Conservation (phyloP, 1,284 basidiomycete species). For the Cystobasidium sp. region DNA sequence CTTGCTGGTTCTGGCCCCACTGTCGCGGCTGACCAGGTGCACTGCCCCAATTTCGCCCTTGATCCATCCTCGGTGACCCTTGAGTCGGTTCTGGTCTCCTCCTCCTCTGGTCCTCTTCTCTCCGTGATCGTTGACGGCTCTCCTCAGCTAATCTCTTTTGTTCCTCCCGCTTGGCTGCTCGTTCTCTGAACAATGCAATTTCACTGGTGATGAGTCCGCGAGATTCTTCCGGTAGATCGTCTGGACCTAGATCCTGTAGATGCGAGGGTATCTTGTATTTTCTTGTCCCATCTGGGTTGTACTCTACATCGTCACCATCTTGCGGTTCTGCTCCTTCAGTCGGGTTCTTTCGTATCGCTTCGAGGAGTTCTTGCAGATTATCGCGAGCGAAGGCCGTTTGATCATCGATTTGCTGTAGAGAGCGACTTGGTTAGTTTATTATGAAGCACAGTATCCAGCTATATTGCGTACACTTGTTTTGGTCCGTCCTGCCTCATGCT, state of each 20-base stretch:
- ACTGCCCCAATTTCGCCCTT: conserved; percentile 28
- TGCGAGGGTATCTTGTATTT: conserved; percentile 46
- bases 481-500: conserved; percentile 51
- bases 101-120: conserved; percentile 42
- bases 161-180: conserved; percentile 52
- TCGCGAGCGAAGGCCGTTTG: conserved; percentile 39
- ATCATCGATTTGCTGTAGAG: conserved; percentile 32
- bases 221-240: conserved; percentile 54
- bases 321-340: conserved; percentile 3
- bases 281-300: conserved; percentile 39
- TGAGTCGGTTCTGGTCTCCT: conserved; percentile 31
- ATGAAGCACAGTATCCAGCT: not conserved
- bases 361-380: conserved; percentile 28
- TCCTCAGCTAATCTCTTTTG: conserved; percentile 49
- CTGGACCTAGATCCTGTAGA: conserved; percentile 53
- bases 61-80: conserved; percentile 34
- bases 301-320: conserved; percentile 24
- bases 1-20: conserved; percentile 27
- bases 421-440: not conserved
- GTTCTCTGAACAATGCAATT: conserved; percentile 54
- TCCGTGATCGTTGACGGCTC: conserved; percentile 44
- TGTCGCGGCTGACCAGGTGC: conserved; percentile 12
- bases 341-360: conserved; percentile 23
- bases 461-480: conserved; percentile 49
- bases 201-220: conserved; percentile 52